A percentile compares a stretch with the other conserved stretches of the same genome.
phyloP scores from a whole-genome alignment of 1,139 yeast genomes.

The Fermentozyma sake region DNA sequence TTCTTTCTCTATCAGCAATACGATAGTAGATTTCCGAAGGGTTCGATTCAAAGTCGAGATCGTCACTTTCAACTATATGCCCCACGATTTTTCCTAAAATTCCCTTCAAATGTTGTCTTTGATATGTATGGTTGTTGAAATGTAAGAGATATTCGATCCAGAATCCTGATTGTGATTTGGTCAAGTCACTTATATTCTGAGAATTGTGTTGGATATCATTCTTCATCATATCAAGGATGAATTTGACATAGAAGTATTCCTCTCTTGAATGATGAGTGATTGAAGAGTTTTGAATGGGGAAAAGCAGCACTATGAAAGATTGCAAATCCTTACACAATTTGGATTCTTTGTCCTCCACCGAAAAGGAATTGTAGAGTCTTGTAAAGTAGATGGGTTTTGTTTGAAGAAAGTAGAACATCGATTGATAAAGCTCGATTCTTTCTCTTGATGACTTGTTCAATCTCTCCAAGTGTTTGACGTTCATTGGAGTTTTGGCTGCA shows the following conservation, averaged over 20 bases:
- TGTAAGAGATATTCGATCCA: constrained; percentile 53
- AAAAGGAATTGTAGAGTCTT: constrained; percentile 31
- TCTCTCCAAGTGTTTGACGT: constrained; percentile 23
- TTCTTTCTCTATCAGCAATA: constrained; percentile 45
- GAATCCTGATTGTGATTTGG: constrained; percentile 28
- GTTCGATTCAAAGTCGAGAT: constrained; percentile 71
- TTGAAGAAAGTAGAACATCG: constrained; percentile 76
- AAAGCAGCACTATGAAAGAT: constrained; percentile 45
- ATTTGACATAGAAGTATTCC: constrained; percentile 63
- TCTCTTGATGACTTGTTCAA: constrained; percentile 36
- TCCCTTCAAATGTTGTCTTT: constrained; percentile 49
- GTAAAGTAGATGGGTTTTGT: constrained; percentile 77
- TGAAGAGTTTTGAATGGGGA: constrained; percentile 33
- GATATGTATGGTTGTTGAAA: constrained; percentile 57
- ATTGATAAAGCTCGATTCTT: constrained; percentile 63
- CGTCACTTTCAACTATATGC: constrained; percentile 51
- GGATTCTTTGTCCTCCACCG: constrained; percentile 17
- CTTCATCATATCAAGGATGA: constrained; percentile 50
- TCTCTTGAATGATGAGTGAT: constrained; percentile 52
- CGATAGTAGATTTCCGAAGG: constrained; percentile 61
- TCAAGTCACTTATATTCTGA: constrained; percentile 28
- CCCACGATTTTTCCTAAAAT: constrained; percentile 49
- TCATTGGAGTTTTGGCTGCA: constrained; percentile 13
- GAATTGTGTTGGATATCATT: constrained; percentile 36
- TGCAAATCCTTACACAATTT: constrained; percentile 34